Evolutionary conservation across 148 eudicot species (phyloP), one percentile per base, ranked within the genome.

Genomic region (Rhododendron henanense): DNA sequence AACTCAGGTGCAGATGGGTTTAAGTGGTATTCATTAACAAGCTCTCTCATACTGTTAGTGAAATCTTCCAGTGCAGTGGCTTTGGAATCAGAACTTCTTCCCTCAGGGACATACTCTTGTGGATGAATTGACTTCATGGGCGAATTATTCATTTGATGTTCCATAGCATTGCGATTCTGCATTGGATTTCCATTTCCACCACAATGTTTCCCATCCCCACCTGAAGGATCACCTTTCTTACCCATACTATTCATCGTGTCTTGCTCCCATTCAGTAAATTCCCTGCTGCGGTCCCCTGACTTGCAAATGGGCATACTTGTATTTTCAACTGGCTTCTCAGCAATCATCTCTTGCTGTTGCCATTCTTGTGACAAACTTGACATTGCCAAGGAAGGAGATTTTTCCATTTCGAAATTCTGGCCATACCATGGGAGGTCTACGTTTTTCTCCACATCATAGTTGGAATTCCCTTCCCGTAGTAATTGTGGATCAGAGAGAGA

Each of bases 401-500:
- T 85, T 50, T 88, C 92, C 75, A 55, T 84, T 31, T 47, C 83
- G 65, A 84, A 87, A 69, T 85, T 88, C 77, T 85, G 74, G 35
- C 83, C 87, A 57, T 90, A 86, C 80, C 83, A 83, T 51, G 91
- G 84, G 79, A 71, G 88, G 75, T 82, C 82, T 28, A 88, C 94
- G 2, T 51, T 48, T 79, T 51, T 48, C 71, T 91, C 93, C 4
- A 91, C 86, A 78, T 90, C 79, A 79, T 84, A 74, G 61, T 86
- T 81, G 45, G 91, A 87, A 85, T 82, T 82, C 50, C 88, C 90
- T 73, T 87, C 88, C 59, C 86, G 88, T n/a, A 89, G 92, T 84
- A 91, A 81, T 73, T 92, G 91, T 65, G 92, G 92, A 81, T 92
- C 93, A 50, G 95, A 91, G 48, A 71, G 69, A 25, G 88, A 88